phyloP scores from a whole-genome alignment of 2,329 filamentous ascomycete genomes.

The Xylariaceae sp. region DNA sequence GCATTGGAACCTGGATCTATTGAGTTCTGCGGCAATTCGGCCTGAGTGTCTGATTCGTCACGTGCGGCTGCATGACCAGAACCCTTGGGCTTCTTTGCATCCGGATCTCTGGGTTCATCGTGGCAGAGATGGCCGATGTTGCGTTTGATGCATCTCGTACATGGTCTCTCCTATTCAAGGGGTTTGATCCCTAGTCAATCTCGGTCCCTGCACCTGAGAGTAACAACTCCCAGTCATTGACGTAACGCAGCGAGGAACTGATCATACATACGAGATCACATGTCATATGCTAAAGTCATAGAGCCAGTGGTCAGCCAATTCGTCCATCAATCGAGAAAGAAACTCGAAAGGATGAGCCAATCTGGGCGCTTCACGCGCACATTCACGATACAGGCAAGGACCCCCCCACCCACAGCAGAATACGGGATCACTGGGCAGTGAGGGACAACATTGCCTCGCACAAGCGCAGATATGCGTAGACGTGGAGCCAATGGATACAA shows the following conservation, averaged over 20 bases:
- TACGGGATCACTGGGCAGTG: conserved; percentile 32
- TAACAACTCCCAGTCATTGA: conserved; percentile 38
- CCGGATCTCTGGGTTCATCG: conserved; percentile 90
- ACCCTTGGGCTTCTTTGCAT: conserved; percentile 79
- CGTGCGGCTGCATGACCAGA: conserved; percentile 62
- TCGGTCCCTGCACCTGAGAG: conserved; percentile 40
- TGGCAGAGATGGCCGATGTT: conserved; percentile 99
- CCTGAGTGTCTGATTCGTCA: conserved; percentile 66
- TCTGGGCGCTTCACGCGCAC: conserved; percentile 31
- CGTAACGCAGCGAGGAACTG: conserved; percentile 40
- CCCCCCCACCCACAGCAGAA: conserved; percentile 24
- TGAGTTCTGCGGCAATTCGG: conserved; percentile 61
- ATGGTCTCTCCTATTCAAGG: conserved; percentile 80
- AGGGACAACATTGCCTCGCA: conserved; percentile 28
- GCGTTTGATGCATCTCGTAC: conserved; percentile 96
- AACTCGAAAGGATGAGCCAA: conserved; percentile 20
- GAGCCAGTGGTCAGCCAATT: conserved; percentile 54
- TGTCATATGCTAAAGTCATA: conserved; percentile 78
- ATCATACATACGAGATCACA: conserved; percentile 80
- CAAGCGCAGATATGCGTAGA: conserved; percentile 37
- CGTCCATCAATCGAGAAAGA: conserved; percentile 31
- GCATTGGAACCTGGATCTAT: conserved; percentile 61
- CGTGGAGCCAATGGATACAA: conserved; percentile 43
- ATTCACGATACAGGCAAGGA: conserved; percentile 25
- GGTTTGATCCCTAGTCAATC: conserved; percentile 45